Conservation (phyloP, 495 filamentous ascomycete genomes). For the Schizothecium vesticola region DNA sequence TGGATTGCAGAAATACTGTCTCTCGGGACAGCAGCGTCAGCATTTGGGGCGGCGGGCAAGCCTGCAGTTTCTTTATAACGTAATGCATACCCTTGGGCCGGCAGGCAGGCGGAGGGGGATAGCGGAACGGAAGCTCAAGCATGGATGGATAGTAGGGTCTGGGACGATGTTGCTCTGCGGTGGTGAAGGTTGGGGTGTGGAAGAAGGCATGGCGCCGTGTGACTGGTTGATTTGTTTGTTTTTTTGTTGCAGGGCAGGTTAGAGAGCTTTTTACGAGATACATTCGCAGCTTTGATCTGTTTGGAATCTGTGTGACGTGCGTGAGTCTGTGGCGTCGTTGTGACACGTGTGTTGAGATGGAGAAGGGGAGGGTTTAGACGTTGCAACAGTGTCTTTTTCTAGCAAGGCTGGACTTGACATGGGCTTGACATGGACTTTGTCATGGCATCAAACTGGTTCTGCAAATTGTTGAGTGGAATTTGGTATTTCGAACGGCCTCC, state of each 20-base stretch:
- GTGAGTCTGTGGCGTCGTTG: background rate
- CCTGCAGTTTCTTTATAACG: slow-evolving; percentile 2
- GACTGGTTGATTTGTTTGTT: background rate
- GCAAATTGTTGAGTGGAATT: background rate
- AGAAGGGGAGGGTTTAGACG: background rate
- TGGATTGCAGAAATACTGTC: background rate
- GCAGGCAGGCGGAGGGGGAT: background rate
- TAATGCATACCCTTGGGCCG: slow-evolving; percentile 10
- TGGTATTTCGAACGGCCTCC: background rate
- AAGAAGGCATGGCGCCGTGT: background rate
- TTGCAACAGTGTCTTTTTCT: background rate
- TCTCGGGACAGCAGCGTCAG: background rate
- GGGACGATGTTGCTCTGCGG: background rate
- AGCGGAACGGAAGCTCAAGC: background rate
- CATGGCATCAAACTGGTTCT: background rate
- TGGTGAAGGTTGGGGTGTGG: background rate
- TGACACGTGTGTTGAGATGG: background rate
- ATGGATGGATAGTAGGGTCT: background rate
- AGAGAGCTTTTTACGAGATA: background rate
- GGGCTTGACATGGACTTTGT: no score
- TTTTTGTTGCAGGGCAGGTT: background rate
- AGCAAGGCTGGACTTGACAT: background rate
- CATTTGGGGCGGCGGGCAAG: background rate
- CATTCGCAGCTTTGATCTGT: background rate
- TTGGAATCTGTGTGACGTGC: background rate